Evolutionary conservation across 768 basidiomycete genomes (phyloP), one percentile per base, ranked within the genome.

Genomic region (Trametes cubensis): DNA sequence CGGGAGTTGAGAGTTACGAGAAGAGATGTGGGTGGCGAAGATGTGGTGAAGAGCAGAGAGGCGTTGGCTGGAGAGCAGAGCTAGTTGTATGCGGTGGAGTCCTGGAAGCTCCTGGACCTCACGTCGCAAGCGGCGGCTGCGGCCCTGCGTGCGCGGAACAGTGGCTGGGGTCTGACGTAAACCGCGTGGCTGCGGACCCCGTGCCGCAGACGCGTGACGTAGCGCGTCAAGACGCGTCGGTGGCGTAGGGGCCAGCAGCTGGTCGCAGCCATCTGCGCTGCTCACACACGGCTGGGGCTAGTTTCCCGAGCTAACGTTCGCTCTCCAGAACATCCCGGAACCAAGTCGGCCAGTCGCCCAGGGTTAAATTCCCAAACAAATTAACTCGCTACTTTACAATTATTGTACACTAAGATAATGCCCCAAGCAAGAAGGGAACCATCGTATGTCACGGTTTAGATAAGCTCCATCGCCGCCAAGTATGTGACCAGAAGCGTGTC

Each of bases 401-500:
- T 40, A 45, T 25, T 47, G 21, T 20, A 23, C 25, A 58, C 15
- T 28, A 18, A 48, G 21, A 58, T 18, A 39, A 18, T 14, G 25
- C 42, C 53, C n/a, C 21, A 42, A 6, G 4, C 10, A 55, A 34
- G 10, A 11, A 34, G 34, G 34, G 11, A 34, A 34, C 4, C 34
- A 34, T 11, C 6, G 6, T 34, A 34, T 11, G 34, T n/a, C 14
- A 17, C 45, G 26, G 23, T 13, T 68, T 60, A 73, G 40, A 73
- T 60, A 18, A 72, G 45, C 34, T 70, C 68, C 13, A 71, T 68
- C 3, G 61, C 58, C 14, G 49, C 58, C 8, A 74, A 63, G 15
- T 66, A 61, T 25, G 59, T 65, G 0, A 64, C 64, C 18, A 69
- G 55, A 15, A 74, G 70, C 21, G 66, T 63, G 23, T 74, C 72